Percentiles rank a stretch among this genome's conserved stretches.
These are phyloP conservation scores for Solanum sitiens DNA, from an alignment of 257 asterid genomes.

Conservation along the genomic window DNA sequence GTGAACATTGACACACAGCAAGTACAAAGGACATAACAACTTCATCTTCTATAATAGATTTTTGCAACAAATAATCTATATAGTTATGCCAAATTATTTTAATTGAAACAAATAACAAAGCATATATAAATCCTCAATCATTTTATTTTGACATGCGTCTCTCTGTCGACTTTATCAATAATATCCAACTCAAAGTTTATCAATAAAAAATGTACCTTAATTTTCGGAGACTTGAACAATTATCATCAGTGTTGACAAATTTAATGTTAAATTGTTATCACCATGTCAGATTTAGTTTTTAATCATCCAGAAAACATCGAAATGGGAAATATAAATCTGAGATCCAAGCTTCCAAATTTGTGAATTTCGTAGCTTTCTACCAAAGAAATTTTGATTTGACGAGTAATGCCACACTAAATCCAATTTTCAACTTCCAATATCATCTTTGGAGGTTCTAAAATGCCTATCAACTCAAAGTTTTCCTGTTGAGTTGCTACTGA, in stretches of 20 bases:
- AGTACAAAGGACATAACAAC: conserved; percentile 1
- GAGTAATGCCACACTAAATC: not conserved
- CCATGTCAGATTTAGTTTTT: not conserved
- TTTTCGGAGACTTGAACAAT: too few species aligned
- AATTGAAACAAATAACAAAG: not conserved
- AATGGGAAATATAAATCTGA: not conserved
- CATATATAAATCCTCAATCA: too few species aligned
- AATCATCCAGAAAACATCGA: not conserved
- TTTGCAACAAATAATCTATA: not conserved
- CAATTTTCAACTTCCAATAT: too few species aligned
- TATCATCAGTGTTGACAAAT: not conserved
- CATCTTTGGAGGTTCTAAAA: too few species aligned
- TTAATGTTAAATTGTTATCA: too few species aligned
- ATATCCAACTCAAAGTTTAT: too few species aligned
- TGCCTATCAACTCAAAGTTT: too few species aligned
- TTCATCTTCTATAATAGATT: not conserved
- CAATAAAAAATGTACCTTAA: too few species aligned
- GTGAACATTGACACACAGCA: too few species aligned
- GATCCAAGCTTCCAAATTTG: not conserved
- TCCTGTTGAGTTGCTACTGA: too few species aligned
- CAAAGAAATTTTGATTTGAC: not conserved
- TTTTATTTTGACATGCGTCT: too few species aligned
- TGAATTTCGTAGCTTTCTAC: not conserved
- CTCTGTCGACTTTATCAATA: too few species aligned
- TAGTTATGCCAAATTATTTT: not conserved